phyloP scores from a whole-genome alignment of 345 rosid genomes.

The Hibiscus trionum region DNA sequence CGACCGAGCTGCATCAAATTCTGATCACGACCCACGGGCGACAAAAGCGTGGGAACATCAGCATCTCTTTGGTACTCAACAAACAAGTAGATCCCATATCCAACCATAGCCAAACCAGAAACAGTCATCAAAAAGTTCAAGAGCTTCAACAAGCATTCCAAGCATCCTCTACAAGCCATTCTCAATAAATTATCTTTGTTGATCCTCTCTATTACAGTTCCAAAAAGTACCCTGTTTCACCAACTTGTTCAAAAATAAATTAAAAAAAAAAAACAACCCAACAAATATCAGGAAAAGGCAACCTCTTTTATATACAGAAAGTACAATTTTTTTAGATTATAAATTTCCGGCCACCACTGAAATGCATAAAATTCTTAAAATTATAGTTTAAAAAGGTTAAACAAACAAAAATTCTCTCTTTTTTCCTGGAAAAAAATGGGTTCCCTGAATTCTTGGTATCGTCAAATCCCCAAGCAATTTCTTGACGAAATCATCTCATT shows the following conservation, averaged over 20 bases:
- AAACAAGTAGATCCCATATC: slow-evolving; percentile 93
- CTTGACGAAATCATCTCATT: not conserved
- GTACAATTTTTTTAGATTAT: not conserved
- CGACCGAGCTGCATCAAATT: slow-evolving; percentile 58
- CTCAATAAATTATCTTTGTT: not conserved
- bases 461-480: not conserved
- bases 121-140: slow-evolving; percentile 71
- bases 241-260: slow-evolving; percentile 20
- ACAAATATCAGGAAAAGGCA: not conserved
- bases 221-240: slow-evolving; percentile 23
- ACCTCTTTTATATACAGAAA: not conserved
- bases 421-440: not conserved
- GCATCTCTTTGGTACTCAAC: slow-evolving; percentile 53
- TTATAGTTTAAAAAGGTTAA: too few species aligned
- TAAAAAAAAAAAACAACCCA: not conserved
- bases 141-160: slow-evolving; percentile 76
- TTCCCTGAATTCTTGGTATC: not conserved
- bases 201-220: slow-evolving; percentile 6
- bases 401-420: too few species aligned
- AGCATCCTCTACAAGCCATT: slow-evolving; percentile 84
- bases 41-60: slow-evolving; percentile 19
- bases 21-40: slow-evolving; percentile 23
- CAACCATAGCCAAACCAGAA: slow-evolving; percentile 79
- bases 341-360: not conserved
- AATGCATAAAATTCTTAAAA: too few species aligned